These are phyloP conservation scores for Aspergillus nanangensis DNA, from an alignment of 495 filamentous ascomycete genomes.

Conservation along the genomic window DNA sequence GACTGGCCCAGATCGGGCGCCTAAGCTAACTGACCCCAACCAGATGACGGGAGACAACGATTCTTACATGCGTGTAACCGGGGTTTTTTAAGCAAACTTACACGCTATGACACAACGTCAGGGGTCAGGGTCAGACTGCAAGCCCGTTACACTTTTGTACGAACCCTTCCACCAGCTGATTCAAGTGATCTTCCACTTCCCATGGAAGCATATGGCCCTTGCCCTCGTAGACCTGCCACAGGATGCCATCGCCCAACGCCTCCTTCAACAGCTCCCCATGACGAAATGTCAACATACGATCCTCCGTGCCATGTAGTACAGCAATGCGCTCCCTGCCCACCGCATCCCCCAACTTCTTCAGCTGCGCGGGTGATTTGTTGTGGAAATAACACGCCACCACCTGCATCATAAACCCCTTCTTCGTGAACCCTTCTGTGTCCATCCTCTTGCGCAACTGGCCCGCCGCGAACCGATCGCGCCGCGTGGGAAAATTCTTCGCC, in stretches of 20 bases:
- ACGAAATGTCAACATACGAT: constrained; percentile 67
- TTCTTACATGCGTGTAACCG: too few relatives aligned
- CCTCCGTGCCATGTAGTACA: constrained; percentile 67
- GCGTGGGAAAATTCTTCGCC: constrained; percentile 58
- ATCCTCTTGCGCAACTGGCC: constrained; percentile 65
- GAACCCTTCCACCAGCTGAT: constrained; percentile 51
- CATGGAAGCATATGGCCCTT: constrained; percentile 65
- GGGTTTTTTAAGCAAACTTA: too few relatives aligned
- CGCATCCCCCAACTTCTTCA: constrained; percentile 55
- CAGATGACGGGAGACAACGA: too few relatives aligned
- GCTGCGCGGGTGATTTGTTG: constrained; percentile 59
- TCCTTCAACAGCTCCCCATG: constrained; percentile 59
- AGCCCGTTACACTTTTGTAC: constrained; percentile 23
- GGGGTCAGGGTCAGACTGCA: too few relatives aligned
- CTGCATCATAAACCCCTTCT: constrained; percentile 69
- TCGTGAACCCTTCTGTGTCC: constrained; percentile 49
- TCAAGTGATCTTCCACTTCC: constrained; percentile 60
- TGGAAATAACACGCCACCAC: constrained; percentile 78
- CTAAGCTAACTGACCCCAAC: too few relatives aligned
- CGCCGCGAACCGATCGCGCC: constrained; percentile 74
- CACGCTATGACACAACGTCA: too few relatives aligned
- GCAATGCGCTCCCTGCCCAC: constrained; percentile 70
- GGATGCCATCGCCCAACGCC: constrained; percentile 44
- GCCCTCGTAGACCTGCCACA: constrained; percentile 54
- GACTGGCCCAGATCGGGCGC: too few relatives aligned